Evolutionary conservation across 176 grass and related monocot genomes (phyloP).

Genomic region (Echinochloa phyllopogon): DNA sequence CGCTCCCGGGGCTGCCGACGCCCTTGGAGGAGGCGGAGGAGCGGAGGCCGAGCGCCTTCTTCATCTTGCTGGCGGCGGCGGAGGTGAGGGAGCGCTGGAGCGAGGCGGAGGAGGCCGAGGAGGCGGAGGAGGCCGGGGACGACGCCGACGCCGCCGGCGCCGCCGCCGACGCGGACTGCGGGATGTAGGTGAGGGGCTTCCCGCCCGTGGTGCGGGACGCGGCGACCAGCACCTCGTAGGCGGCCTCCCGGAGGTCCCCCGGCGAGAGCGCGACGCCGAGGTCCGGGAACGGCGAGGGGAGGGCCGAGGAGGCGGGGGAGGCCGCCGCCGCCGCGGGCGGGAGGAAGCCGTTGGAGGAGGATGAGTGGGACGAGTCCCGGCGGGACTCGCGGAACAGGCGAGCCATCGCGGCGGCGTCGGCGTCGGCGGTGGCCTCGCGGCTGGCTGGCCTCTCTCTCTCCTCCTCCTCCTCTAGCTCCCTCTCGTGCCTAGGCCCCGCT

Average conservation of each 20-base stretch:
- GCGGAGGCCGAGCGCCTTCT: slow-evolving; percentile 92
- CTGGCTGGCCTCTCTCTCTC: not conserved
- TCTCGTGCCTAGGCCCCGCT: not conserved
- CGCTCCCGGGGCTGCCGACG: slow-evolving; percentile 62
- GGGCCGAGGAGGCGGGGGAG: slow-evolving; percentile 13
- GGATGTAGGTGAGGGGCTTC: slow-evolving; percentile 87
- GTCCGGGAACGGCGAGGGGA: slow-evolving; percentile 77
- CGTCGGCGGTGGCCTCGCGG: slow-evolving; percentile 20
- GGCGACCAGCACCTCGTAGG: slow-evolving; percentile 92
- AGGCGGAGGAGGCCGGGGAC: slow-evolving; percentile 35
- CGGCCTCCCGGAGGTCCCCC: slow-evolving; percentile 71
- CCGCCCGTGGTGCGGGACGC: slow-evolving; percentile 79
- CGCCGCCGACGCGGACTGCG: slow-evolving; percentile 53
- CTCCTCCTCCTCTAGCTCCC: not conserved
- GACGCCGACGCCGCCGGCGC: slow-evolving; percentile 20
- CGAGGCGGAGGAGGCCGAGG: slow-evolving; percentile 51
- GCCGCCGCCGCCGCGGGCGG: not conserved
- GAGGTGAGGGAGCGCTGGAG: slow-evolving; percentile 93
- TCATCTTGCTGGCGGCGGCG: slow-evolving; percentile 95
- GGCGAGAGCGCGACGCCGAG: slow-evolving; percentile 58
- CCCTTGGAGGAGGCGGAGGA: slow-evolving; percentile 75
- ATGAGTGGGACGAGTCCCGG: slow-evolving; percentile 51
- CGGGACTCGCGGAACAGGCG: slow-evolving; percentile 70
- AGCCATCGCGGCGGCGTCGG: slow-evolving; percentile 62
- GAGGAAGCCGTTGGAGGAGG: slow-evolving; percentile 44